phyloP scores from a whole-genome alignment of 371 early-diverging fungal species.

The Quaeritorhiza haematococci region DNA sequence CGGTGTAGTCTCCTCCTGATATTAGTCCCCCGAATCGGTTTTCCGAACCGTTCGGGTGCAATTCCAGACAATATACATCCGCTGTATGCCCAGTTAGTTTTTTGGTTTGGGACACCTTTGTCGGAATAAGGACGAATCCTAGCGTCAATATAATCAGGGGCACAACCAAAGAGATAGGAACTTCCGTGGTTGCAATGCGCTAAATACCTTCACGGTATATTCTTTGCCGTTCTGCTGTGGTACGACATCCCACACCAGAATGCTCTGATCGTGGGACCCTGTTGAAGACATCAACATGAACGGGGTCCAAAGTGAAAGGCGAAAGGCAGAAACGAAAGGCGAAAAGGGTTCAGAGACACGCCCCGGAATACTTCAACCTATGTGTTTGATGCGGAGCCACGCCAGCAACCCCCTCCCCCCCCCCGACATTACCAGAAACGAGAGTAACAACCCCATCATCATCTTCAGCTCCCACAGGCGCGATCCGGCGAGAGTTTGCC shows the following conservation, averaged over 20 bases:
- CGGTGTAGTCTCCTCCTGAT: slow-evolving; percentile 39
- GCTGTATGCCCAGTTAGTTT: slow-evolving; percentile 30
- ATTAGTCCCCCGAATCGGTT: slow-evolving; percentile 16
- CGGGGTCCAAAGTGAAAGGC: too few species aligned
- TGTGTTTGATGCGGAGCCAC: not conserved
- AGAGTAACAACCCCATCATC: not conserved
- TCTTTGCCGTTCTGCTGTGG: not conserved
- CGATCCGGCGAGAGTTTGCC: slow-evolving; percentile 1
- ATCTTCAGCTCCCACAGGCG: not conserved
- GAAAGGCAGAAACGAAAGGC: not conserved
- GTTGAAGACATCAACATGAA: too few species aligned
- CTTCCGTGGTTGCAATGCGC: not conserved
- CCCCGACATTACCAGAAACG: not conserved
- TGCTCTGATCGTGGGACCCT: slow-evolving; percentile 45
- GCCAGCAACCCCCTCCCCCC: not conserved
- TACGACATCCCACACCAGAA: slow-evolving; percentile 28
- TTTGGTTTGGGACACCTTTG: slow-evolving; percentile 18
- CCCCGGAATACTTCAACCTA: not conserved
- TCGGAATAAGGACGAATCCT: not conserved
- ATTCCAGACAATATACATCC: slow-evolving; percentile 37
- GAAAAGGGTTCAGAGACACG: not conserved
- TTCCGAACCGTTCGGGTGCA: slow-evolving; percentile 16
- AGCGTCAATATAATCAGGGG: not conserved
- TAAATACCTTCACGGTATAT: not conserved
- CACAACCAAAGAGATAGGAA: too few species aligned